A percentile compares a stretch with the other conserved stretches of the same genome.
These are phyloP conservation scores for Phialophora chinensis DNA, from an alignment of 2,329 filamentous ascomycete species.

Conservation along the genomic window DNA sequence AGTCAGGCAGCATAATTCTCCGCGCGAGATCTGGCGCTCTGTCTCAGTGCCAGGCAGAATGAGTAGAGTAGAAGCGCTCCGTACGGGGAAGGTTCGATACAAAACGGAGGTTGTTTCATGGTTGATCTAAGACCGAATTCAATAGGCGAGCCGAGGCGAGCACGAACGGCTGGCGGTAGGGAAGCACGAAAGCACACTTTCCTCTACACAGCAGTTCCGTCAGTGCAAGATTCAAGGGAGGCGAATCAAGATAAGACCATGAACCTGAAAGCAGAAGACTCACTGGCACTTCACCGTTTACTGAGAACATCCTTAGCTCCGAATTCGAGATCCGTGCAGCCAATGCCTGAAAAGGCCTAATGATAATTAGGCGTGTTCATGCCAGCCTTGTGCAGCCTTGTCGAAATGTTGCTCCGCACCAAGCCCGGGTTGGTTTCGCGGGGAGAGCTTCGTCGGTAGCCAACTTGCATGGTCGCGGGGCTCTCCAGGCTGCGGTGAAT, in stretches of 20 bases:
- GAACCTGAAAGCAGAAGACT: not conserved
- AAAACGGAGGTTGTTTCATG: conserved; percentile 11
- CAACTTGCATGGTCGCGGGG: not conserved
- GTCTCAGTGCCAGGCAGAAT: conserved; percentile 7
- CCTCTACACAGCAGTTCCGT: not conserved
- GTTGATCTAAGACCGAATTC: not conserved
- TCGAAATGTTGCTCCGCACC: conserved; percentile 3
- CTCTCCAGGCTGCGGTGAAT: not conserved
- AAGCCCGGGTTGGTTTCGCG: not conserved
- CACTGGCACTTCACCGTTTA: too few relatives aligned
- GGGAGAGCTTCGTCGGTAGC: not conserved
- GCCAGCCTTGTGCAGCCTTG: not conserved
- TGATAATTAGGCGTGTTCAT: not conserved
- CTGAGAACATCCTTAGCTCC: too few relatives aligned
- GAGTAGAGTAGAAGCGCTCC: not conserved
- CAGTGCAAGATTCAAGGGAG: not conserved
- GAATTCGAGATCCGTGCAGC: too few relatives aligned
- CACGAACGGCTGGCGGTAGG: not conserved
- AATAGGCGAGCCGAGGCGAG: not conserved
- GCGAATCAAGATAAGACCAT: not conserved
- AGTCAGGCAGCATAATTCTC: not conserved
- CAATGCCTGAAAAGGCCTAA: not conserved
- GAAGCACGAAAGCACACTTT: not conserved
- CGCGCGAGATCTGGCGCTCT: conserved; percentile 2
- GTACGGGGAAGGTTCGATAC: conserved; percentile 1